Evolutionary conservation across 768 basidiomycete species (phyloP).

Genomic region (Exidia glandulosa): DNA sequence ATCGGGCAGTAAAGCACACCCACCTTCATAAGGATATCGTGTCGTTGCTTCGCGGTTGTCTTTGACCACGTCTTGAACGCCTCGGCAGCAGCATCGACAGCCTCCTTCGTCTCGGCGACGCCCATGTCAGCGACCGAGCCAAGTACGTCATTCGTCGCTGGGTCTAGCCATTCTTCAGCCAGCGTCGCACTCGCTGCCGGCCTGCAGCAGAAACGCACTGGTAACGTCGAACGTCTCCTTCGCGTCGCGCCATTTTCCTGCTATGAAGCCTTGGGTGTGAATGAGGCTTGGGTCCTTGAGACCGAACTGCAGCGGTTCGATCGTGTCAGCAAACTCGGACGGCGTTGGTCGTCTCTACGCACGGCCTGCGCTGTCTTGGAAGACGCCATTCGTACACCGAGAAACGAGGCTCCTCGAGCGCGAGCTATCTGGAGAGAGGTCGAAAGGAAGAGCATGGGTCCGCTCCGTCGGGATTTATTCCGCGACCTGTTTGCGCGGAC

Average conservation of each 20-base stretch:
- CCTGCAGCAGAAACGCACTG: constrained; percentile 38
- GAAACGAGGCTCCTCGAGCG: not conserved
- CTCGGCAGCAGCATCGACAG: constrained; percentile 68
- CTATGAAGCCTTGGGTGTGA: constrained; percentile 65
- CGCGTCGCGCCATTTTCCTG: constrained; percentile 82
- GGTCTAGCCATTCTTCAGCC: constrained; percentile 60
- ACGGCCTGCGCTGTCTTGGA: not conserved
- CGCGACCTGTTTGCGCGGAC: too few species aligned
- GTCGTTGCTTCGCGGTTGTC: constrained; percentile 81
- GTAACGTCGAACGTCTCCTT: constrained; percentile 60
- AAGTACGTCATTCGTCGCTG: constrained; percentile 72
- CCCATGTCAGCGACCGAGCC: constrained; percentile 89
- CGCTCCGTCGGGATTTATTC: too few species aligned
- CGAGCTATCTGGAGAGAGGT: not conserved
- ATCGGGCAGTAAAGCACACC: not conserved
- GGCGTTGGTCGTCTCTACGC: not conserved
- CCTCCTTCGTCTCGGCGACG: constrained; percentile 67
- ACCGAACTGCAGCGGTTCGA: constrained; percentile 13
- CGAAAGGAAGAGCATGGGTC: not conserved
- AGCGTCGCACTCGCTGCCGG: not conserved
- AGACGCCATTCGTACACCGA: not conserved
- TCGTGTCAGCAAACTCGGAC: not conserved
- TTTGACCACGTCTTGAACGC: constrained; percentile 81
- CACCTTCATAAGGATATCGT: constrained; percentile 65
- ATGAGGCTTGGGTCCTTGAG: constrained; percentile 70